Conservation (phyloP, 106 monocot genomes). For the Dendrobium chrysotoxum region DNA sequence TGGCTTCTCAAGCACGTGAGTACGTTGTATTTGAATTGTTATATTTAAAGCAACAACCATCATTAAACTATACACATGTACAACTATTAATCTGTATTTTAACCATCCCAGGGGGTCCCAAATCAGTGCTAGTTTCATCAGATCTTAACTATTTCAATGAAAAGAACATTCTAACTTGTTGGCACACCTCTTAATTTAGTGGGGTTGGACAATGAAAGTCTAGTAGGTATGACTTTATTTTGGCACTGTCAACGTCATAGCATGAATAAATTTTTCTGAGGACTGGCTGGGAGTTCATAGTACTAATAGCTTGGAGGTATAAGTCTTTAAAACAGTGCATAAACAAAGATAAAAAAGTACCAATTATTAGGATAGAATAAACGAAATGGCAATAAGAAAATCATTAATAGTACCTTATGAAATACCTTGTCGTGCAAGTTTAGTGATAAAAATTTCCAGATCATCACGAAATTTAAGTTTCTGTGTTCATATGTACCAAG, state of each 20-base stretch:
- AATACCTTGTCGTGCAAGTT: no score
- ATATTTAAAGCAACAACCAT: conserved; percentile 15
- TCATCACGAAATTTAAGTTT: no score
- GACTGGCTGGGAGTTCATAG: no score
- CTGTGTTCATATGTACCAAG: no score
- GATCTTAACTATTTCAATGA: conserved; percentile 26
- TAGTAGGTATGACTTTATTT: conserved; percentile 26
- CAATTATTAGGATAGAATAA: no score
- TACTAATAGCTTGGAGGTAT: no score
- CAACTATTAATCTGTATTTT: conserved; percentile 23
- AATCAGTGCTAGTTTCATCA: conserved; percentile 59
- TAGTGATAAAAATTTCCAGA: no score
- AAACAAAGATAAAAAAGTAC: no score
- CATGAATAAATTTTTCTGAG: background rate
- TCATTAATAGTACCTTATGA: no score
- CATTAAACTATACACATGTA: background rate
- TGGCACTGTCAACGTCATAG: conserved; percentile 10
- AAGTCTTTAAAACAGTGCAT: no score
- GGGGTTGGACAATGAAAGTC: conserved; percentile 13
- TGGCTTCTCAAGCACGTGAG: conserved; percentile 7
- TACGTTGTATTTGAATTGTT: conserved; percentile 11
- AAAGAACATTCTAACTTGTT: conserved; percentile 14
- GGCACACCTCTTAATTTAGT: background rate
- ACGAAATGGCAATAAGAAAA: no score
- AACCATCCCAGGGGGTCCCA: conserved; percentile 23